Conservation (phyloP, 1,139 yeast genomes). For the Nakaseomyces bracarensis region DNA sequence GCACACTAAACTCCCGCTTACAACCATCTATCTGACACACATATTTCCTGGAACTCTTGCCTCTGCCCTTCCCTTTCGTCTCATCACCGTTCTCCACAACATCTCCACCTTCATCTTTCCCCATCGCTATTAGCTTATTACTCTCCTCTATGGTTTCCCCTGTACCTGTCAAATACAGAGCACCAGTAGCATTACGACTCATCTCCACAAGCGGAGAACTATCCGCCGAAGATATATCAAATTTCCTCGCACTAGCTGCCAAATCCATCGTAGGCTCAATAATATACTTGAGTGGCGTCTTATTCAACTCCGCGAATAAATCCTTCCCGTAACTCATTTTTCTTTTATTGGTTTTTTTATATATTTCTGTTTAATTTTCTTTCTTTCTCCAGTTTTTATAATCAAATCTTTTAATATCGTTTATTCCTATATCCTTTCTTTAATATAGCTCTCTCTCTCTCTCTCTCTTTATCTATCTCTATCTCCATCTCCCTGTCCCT, state of each 20-base stretch:
- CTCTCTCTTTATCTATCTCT: too few species aligned
- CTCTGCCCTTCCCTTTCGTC: background rate
- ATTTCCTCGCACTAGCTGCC: background rate
- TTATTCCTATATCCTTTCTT: too few species aligned
- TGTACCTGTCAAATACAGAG: background rate
- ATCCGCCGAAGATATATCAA: background rate
- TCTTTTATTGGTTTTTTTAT: too few species aligned
- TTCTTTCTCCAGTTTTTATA: too few species aligned
- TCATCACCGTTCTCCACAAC: background rate
- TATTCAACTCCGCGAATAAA: background rate
- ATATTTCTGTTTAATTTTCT: background rate
- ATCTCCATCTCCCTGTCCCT: too few species aligned
- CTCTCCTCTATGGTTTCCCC: too few species aligned
- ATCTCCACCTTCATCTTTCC: background rate
- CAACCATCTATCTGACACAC: conserved; percentile 36
- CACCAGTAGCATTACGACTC: background rate
- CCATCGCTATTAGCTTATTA: too few species aligned
- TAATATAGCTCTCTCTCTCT: too few species aligned
- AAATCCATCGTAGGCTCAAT: conserved; percentile 4
- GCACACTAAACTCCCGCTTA: conserved; percentile 42
- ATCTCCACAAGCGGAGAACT: background rate
- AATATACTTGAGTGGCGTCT: conserved; percentile 6
- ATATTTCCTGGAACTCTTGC: conserved; percentile 31
- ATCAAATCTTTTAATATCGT: too few species aligned
- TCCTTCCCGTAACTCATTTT: conserved; percentile 6